phyloP scores from a whole-genome alignment of 805 yeast genomes.

The Pichia californica region DNA sequence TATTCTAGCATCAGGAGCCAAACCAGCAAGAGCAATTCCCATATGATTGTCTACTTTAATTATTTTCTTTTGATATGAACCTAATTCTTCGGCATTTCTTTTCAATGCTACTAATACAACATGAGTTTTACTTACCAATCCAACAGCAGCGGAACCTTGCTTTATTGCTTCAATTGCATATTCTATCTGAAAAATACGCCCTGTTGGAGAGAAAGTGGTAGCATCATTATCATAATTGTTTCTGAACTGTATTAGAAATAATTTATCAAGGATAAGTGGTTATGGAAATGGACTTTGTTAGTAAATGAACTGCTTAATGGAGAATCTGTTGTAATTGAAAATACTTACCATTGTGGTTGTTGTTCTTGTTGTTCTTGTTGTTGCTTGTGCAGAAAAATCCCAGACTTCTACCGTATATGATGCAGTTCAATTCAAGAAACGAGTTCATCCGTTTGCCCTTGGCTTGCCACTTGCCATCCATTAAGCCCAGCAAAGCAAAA shows the following conservation, averaged over 20 bases:
- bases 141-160: conserved; percentile 97
- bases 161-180: conserved; percentile 93
- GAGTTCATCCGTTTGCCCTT: no score
- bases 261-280: neutral
- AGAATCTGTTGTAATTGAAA: no score
- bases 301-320: no score
- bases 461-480: no score
- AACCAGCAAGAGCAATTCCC: conserved; percentile 94
- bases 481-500: no score
- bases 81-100: conserved; percentile 95
- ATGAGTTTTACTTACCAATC: conserved; percentile 76
- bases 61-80: conserved; percentile 92
- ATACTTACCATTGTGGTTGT: neutral
- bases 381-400: no score
- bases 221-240: conserved; percentile 98
- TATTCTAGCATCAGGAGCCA: conserved; percentile 97
- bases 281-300: neutral
- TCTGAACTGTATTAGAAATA: conserved; percentile 55
- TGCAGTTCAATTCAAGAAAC: no score
- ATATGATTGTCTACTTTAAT: conserved; percentile 87
- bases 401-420: no score
- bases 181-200: conserved; percentile 84
- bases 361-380: neutral
- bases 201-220: conserved; percentile 94
- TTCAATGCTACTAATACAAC: conserved; percentile 92